Percentiles rank a stretch among this genome's conserved stretches.
These are phyloP conservation scores for Aspergillus fructus DNA, from an alignment of 2,329 filamentous ascomycete species.

Conservation along the genomic window DNA sequence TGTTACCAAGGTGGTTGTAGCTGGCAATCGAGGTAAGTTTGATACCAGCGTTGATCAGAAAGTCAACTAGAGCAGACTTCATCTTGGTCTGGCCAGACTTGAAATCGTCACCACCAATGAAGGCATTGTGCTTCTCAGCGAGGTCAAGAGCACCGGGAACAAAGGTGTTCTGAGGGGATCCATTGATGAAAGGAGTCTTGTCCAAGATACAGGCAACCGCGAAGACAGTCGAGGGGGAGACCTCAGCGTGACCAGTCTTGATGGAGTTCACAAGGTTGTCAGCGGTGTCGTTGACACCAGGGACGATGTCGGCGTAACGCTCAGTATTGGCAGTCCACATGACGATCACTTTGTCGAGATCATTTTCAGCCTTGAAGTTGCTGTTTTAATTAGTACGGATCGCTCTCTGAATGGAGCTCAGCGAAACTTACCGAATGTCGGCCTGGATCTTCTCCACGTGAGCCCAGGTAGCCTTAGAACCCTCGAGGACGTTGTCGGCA, in stretches of 20 bases:
- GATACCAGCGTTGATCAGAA: constrained; percentile 97
- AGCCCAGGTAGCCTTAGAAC: constrained; percentile 77
- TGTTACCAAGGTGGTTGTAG: constrained; percentile 99
- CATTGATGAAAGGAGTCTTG: constrained; percentile 92
- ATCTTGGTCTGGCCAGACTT: constrained; percentile 99
- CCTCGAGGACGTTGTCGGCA: constrained; percentile 84
- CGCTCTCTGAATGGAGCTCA: not conserved
- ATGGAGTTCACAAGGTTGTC: constrained; percentile 90
- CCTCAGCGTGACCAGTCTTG: constrained; percentile 79
- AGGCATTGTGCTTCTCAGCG: constrained; percentile 80
- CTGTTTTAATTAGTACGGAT: constrained; percentile 40
- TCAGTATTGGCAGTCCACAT: constrained; percentile 99
- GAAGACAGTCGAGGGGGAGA: constrained; percentile 95
- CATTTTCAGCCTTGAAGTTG: constrained; percentile 83
- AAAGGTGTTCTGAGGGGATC: constrained; percentile 98
- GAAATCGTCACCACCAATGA: constrained; percentile 98
- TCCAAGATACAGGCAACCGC: constrained; percentile 93
- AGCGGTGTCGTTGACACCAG: constrained; percentile 92
- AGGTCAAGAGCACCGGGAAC: constrained; percentile 89
- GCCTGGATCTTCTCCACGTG: constrained; percentile 92
- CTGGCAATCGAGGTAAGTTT: constrained; percentile 97
- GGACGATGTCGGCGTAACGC: constrained; percentile 83
- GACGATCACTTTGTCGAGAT: constrained; percentile 91
- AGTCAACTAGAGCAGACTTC: constrained; percentile 98
- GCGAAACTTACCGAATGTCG: constrained; percentile 71